phyloP scores from a whole-genome alignment of 352 stramenopile species.

The Phytopythium mirpurense region DNA sequence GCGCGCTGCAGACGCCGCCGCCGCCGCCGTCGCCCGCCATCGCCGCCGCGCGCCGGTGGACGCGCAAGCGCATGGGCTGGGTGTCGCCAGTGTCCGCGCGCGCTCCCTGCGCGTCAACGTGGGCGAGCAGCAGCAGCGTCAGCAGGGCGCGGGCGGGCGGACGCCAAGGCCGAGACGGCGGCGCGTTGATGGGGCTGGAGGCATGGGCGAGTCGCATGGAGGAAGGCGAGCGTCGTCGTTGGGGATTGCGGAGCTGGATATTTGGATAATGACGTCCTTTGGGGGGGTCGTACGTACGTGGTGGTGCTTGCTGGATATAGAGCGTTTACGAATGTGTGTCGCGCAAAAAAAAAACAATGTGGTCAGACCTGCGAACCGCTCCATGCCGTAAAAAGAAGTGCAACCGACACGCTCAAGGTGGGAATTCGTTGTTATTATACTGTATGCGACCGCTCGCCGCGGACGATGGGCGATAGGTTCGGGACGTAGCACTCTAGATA shows the following conservation, averaged over 20 bases:
- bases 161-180: not conserved
- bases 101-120: constrained; percentile 1
- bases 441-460: too few relatives aligned
- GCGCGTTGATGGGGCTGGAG: not conserved
- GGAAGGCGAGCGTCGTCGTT: too few relatives aligned
- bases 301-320: not conserved
- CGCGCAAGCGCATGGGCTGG: not conserved
- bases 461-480: too few relatives aligned
- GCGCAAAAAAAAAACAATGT: too few relatives aligned
- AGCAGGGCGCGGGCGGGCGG: not conserved
- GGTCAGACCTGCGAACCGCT: too few relatives aligned
- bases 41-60: constrained; percentile 1
- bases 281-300: not conserved
- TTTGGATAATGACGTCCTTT: not conserved
- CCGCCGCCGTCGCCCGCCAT: not conserved
- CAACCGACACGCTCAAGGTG: too few relatives aligned
- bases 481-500: too few relatives aligned
- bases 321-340: not conserved
- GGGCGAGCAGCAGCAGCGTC: not conserved
- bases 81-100: not conserved
- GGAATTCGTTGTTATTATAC: too few relatives aligned
- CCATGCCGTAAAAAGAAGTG: too few relatives aligned
- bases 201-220: not conserved
- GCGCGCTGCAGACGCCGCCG: not conserved
- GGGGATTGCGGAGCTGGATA: not conserved